Conservation (phyloP, 2,329 filamentous ascomycete genomes). For the Epichloe amarillans region DNA sequence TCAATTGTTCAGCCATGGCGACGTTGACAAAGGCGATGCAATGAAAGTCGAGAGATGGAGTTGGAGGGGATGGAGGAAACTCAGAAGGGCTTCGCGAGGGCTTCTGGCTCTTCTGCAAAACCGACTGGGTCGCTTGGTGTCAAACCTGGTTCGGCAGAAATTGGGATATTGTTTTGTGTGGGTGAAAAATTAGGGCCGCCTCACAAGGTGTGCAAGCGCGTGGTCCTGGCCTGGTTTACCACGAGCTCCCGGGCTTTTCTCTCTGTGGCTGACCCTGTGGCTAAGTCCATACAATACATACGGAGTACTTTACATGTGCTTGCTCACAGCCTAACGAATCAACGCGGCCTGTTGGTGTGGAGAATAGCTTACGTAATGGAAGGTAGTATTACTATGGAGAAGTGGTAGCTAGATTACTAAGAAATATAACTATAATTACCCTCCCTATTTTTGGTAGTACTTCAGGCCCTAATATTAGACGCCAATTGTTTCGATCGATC, state of each 20-base stretch:
- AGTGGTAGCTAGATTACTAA: too few species aligned
- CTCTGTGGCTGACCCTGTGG: not conserved
- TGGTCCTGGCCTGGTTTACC: slow-evolving; percentile 2
- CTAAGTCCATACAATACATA: not conserved
- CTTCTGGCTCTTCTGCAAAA: slow-evolving; percentile 15
- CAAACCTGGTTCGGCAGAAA: slow-evolving; percentile 17
- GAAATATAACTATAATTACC: too few species aligned
- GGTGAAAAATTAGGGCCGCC: slow-evolving; percentile 37
- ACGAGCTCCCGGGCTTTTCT: not conserved
- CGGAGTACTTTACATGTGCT: too few species aligned
- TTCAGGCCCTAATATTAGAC: too few species aligned
- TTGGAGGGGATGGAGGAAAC: slow-evolving; percentile 23
- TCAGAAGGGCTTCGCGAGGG: slow-evolving; percentile 14
- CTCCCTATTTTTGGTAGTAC: too few species aligned
- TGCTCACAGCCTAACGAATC: too few species aligned
- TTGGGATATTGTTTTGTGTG: slow-evolving; percentile 36
- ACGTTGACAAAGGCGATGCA: slow-evolving; percentile 30
- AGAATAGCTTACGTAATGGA: too few species aligned
- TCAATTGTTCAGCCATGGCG: slow-evolving; percentile 82
- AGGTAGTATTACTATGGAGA: too few species aligned
- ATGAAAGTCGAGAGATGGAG: slow-evolving; percentile 15
- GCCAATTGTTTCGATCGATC: too few species aligned
- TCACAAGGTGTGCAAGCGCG: not conserved
- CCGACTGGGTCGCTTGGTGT: slow-evolving; percentile 9
- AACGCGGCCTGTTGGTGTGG: too few species aligned